A percentile compares a stretch with the other conserved stretches of the same genome.
These are phyloP conservation scores for Parafenestella ontariensis DNA, from an alignment of 2,329 filamentous ascomycete genomes.

Conservation along the genomic window DNA sequence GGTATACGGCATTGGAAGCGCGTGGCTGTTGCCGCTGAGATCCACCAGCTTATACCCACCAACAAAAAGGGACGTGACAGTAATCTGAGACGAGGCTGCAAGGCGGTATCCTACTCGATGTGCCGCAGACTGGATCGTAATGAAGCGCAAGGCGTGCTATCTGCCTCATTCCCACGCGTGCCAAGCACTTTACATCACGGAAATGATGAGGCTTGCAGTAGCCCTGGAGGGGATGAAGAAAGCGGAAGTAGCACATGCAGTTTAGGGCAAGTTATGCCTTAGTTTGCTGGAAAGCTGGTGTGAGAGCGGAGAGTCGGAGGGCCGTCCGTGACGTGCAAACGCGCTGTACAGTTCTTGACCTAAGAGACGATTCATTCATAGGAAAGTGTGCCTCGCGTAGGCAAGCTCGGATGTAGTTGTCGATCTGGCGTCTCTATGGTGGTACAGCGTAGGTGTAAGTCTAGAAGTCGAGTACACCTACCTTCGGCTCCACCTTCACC, in stretches of 20 bases:
- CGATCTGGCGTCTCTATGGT: constrained; percentile 10
- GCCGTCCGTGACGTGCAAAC: not conserved
- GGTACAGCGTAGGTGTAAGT: no score
- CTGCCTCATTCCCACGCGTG: constrained; percentile 11
- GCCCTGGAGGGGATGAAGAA: constrained; percentile 5
- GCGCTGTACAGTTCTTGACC: constrained; percentile 7
- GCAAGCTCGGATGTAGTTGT: not conserved
- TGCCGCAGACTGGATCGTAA: not conserved
- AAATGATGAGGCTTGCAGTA: constrained; percentile 27
- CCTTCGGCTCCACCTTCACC: constrained; percentile 30
- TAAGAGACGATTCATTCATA: constrained; percentile 4
- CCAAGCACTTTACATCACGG: constrained; percentile 11
- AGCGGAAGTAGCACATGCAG: constrained; percentile 10
- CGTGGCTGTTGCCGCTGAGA: not conserved
- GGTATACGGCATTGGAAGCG: not conserved
- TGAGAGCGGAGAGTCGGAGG: constrained; percentile 14
- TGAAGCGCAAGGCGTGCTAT: not conserved
- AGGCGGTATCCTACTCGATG: not conserved
- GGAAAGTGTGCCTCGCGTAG: not conserved
- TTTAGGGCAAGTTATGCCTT: constrained; percentile 5
- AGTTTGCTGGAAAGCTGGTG: constrained; percentile 1
- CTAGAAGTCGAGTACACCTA: no score
- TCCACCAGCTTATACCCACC: constrained; percentile 3
- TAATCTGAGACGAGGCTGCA: not conserved
- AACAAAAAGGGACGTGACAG: not conserved